Evolutionary conservation across 129 eudicot genomes (phyloP), one percentile per base, ranked within the genome.

Genomic region (Dittrichia graveolens): DNA sequence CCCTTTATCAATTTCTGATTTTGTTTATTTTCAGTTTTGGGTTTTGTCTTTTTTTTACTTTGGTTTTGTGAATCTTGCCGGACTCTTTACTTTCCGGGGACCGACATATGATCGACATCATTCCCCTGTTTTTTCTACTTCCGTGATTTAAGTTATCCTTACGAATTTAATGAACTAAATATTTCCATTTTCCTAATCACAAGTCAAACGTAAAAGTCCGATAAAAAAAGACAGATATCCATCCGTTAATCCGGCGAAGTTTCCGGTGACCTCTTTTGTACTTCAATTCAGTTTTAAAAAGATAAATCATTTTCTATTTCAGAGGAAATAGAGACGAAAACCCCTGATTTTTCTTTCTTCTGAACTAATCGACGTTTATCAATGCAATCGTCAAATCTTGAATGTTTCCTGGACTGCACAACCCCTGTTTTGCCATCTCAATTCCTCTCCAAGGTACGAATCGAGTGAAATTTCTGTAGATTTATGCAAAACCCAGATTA

Each of bases 401-500:
- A 77, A 44, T 68, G 85, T 76, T 87, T 90, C 82, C 76, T 90
- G 65, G 77, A 87, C 76, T 75, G 87, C 71, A 90, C 88, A 68
- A 87, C 96, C 4, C 96, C 96, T 8, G 79, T 83, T 41, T 80
- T 79, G 46, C 86, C 86, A 16, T 92, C 96, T 10, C 98, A 87
- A 58, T 78, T 81, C 60, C 86, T 92, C 15, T 69, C 95, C 45
- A 87, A 92, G 98, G 98, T 92, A 45, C 14, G 49, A 31, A 55
- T 42, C 14, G 73, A 31, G 7, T 7, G 5, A 15, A 46, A 13
- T 55, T 66, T 67, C 16, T 7, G 56, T 16, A 8, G 56, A 43
- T 65, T 66, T 40, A 38, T 3, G 1, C 15, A 53, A 43, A 43
- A 24, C 2, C 31, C 31, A 24, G 0, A 24, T 24, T 0, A 24